Conservation (phyloP, 179 eudicot genomes). For the Patellifolia procumbens region DNA sequence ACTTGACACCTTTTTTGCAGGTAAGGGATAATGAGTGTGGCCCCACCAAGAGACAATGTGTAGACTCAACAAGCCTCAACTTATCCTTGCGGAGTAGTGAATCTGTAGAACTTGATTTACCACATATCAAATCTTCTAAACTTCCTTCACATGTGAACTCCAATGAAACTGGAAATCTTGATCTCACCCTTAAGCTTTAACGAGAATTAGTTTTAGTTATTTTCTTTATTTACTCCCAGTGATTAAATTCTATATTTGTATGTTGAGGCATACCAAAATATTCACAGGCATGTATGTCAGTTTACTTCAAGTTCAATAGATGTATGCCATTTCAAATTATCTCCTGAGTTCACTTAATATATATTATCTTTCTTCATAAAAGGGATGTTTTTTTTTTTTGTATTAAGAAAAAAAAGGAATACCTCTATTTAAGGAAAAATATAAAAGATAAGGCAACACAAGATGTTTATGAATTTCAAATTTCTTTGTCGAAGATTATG, state of each 20-base stretch:
- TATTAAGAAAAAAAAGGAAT: no score
- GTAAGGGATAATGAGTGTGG: constrained; percentile 19
- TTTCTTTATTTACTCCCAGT: background rate
- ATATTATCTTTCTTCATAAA: no score
- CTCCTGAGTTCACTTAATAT: no score
- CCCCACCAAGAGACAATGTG: constrained; percentile 18
- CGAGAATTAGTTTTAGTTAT: background rate
- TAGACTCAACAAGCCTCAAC: constrained; percentile 1
- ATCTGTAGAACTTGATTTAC: background rate
- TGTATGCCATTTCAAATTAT: no score
- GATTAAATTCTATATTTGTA: background rate
- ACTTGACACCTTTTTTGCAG: constrained; percentile 17
- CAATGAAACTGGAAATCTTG: constrained; percentile 21
- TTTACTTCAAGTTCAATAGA: no score
- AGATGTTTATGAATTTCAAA: no score
- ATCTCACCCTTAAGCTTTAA: constrained; percentile 41
- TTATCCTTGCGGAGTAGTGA: constrained; percentile 18
- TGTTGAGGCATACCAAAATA: background rate
- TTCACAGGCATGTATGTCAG: background rate
- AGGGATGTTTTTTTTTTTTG: no score
- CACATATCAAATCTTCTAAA: background rate
- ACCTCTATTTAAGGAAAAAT: no score
- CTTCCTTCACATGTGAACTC: background rate
- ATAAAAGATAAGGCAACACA: no score
- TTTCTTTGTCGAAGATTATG: no score